These are phyloP conservation scores for Neonectria ditissima DNA, from an alignment of 2,329 filamentous ascomycete species.

Conservation along the genomic window DNA sequence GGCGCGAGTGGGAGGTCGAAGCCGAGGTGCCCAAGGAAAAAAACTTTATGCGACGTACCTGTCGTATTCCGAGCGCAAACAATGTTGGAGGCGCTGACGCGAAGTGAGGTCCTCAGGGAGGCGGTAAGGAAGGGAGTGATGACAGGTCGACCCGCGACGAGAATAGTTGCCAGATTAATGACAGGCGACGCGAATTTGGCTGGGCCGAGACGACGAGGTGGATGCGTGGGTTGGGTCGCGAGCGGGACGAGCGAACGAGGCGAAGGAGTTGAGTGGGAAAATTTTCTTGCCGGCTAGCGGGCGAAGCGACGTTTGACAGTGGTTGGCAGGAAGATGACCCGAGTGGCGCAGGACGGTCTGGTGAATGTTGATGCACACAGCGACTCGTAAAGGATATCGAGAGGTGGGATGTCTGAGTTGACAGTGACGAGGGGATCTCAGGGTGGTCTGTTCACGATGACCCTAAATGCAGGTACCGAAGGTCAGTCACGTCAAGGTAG, in stretches of 20 bases:
- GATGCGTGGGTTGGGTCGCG: conserved; percentile 6
- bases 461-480: conserved; percentile 47
- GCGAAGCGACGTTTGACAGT: conserved; percentile 32
- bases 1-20: background rate
- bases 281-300: conserved; percentile 31
- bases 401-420: conserved; percentile 39
- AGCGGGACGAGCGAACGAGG: conserved; percentile 7
- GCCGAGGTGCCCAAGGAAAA: background rate
- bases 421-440: conserved; percentile 41
- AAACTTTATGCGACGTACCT: conserved; percentile 17
- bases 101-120: conserved; percentile 33
- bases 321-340: conserved; percentile 16
- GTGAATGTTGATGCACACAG: conserved; percentile 31
- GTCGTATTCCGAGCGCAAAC: background rate
- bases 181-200: conserved; percentile 25
- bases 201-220: conserved; percentile 20
- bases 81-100: background rate
- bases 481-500: conserved; percentile 39
- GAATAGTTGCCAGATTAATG: conserved; percentile 27
- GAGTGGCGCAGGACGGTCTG: conserved; percentile 20
- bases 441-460: conserved; percentile 47
- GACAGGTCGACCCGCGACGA: conserved; percentile 44
- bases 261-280: conserved; percentile 11
- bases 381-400: conserved; percentile 20
- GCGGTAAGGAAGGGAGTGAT: conserved; percentile 26